Percentiles rank a stretch among this genome's conserved stretches.
Evolutionary conservation across 2,329 filamentous ascomycete species (phyloP).

Genomic region (Nemania sp.): DNA sequence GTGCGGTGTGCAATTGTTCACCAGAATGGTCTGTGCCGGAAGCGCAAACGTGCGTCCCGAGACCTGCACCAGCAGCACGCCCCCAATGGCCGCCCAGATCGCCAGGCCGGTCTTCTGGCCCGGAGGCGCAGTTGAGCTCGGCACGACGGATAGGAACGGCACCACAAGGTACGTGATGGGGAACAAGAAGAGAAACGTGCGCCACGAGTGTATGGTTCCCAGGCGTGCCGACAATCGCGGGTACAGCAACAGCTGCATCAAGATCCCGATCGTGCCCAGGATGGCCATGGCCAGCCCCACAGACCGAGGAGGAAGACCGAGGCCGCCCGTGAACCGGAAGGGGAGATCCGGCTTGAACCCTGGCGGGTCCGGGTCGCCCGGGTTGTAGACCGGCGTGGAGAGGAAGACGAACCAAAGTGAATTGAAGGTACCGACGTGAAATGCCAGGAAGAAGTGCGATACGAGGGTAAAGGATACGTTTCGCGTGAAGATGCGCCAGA

Average conservation of each 20-base stretch:
- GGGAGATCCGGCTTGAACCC: constrained; percentile 49
- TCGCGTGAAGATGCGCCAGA: constrained; percentile 59
- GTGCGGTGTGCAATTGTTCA: constrained; percentile 55
- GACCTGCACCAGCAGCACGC: constrained; percentile 67
- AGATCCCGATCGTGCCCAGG: constrained; percentile 75
- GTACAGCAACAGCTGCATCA: constrained; percentile 73
- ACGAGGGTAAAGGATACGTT: constrained; percentile 61
- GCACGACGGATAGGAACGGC: constrained; percentile 73
- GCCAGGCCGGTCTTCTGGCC: constrained; percentile 56
- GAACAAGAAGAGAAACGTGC: constrained; percentile 70
- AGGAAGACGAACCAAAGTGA: constrained; percentile 78
- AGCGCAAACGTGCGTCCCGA: constrained; percentile 67
- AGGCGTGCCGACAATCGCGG: constrained; percentile 67
- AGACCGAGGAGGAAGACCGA: constrained; percentile 71
- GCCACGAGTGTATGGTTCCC: constrained; percentile 71
- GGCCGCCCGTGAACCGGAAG: constrained; percentile 72
- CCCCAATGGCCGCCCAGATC: constrained; percentile 68
- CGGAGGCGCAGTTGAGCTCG: constrained; percentile 52
- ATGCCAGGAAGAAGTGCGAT: constrained; percentile 70
- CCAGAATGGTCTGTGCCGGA: constrained; percentile 51
- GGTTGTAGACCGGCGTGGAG: constrained; percentile 67
- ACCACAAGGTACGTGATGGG: constrained; percentile 70
- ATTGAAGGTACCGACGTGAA: constrained; percentile 78
- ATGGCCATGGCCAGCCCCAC: constrained; percentile 81
- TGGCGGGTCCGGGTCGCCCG: constrained; percentile 40